Conservation (phyloP, 2,329 filamentous ascomycete species). For the Beauveria caledonica region DNA sequence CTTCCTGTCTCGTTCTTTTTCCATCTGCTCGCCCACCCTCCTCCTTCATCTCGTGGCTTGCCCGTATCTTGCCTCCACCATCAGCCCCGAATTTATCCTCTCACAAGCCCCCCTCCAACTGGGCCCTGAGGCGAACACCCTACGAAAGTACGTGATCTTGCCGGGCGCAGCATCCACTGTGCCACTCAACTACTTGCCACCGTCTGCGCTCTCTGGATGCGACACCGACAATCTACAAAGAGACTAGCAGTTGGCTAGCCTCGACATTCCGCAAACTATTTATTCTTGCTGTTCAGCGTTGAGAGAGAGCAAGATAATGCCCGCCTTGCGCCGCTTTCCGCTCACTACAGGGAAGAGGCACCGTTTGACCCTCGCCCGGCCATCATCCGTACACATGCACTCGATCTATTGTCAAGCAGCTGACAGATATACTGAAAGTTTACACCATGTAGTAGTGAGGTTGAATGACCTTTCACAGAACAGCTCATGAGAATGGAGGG, state of each 20-base stretch:
- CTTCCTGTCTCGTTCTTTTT: background rate
- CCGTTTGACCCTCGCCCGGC: background rate
- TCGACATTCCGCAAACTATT: background rate
- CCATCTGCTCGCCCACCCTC: background rate
- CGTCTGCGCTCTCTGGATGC: background rate
- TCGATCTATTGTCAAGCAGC: background rate
- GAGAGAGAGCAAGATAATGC: background rate
- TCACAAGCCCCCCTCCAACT: background rate
- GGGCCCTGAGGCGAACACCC: background rate
- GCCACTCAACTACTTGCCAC: background rate
- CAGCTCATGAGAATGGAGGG: background rate
- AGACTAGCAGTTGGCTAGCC: background rate
- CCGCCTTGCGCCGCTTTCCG: background rate
- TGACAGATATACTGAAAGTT: background rate
- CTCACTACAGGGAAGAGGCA: background rate
- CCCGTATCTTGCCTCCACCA: background rate
- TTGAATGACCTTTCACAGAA: no score
- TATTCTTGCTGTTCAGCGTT: background rate
- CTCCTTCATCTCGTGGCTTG: conserved; percentile 1
- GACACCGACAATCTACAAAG: background rate
- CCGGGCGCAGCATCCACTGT: background rate
- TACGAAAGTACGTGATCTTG: background rate
- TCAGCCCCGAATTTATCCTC: background rate
- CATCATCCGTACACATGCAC: background rate
- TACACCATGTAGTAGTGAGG: no score